These are phyloP conservation scores for Neoboletus subvelutipes DNA, from an alignment of 768 basidiomycete genomes.

Conservation along the genomic window DNA sequence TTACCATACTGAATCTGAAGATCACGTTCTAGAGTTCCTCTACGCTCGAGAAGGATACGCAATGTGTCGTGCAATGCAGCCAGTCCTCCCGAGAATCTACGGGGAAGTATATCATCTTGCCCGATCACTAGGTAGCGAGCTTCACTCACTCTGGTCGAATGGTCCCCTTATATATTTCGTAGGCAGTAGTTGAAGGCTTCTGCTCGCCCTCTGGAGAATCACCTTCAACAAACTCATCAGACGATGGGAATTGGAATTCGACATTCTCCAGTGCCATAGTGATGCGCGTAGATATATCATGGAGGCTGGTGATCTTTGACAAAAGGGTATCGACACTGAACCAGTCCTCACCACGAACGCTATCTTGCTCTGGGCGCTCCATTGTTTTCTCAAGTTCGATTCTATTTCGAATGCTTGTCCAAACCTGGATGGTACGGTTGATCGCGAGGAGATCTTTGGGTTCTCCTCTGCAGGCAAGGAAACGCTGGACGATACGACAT, in stretches of 20 bases:
- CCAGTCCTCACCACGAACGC: conserved; percentile 47
- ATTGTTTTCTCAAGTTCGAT: conserved; percentile 56
- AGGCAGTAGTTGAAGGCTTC: conserved; percentile 25
- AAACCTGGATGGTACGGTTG: conserved; percentile 57
- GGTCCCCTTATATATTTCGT: conserved; percentile 44
- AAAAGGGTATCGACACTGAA: conserved; percentile 52
- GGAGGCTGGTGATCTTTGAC: conserved; percentile 50
- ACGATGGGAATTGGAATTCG: conserved; percentile 19
- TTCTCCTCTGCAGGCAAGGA: conserved; percentile 67
- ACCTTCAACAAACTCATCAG: conserved; percentile 27
- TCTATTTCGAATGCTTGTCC: conserved; percentile 52
- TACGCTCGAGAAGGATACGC: conserved; percentile 42
- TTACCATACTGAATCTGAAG: conserved; percentile 58
- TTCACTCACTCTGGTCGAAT: conserved; percentile 64
- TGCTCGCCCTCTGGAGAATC: conserved; percentile 15
- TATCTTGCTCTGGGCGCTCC: conserved; percentile 38
- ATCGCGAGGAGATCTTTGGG: conserved; percentile 65
- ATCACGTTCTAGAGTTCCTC: conserved; percentile 51
- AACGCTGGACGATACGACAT: conserved; percentile 73
- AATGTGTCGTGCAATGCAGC: conserved; percentile 48
- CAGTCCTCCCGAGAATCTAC: conserved; percentile 63
- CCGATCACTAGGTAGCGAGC: neutral
- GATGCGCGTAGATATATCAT: conserved; percentile 56
- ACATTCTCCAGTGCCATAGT: conserved; percentile 42
- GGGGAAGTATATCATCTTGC: neutral